Evolutionary conservation across 2,329 filamentous ascomycete genomes (phyloP), one percentile per base, ranked within the genome.

Genomic region (Ophiocordyceps sinensis): DNA sequence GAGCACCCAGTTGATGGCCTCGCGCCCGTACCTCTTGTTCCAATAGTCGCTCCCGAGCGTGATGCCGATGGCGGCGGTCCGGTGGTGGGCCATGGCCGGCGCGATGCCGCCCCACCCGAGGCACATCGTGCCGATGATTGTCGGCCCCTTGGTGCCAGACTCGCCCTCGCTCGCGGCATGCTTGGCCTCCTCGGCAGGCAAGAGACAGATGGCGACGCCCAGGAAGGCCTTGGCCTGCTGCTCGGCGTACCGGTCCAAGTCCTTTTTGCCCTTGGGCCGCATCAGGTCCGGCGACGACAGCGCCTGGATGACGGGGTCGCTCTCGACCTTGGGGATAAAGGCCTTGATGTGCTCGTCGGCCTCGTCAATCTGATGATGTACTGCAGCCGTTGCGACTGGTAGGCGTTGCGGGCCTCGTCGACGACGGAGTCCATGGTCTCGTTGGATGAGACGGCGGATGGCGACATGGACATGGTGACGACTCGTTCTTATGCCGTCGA

Each of bases 1-100:
- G n/a, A 69, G 47, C 7, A 54, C 59, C 67, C 66, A 73, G 28
- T 53, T 51, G 42, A 71, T 62, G 4, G 65, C 63, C 48, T 71
- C 67, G 15, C 49, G 49, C 5, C 68, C 67, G 45, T 70, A 71
- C 0, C 68, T 65, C 30, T 54, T 47, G 17, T 54, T 52, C 43
- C 67, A 63, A 45, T 60, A 58, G 5, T 41, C 28, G 1, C 51
- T 46, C 3, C 57, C 43, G 21, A 69, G 55, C 30, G 52, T 52
- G 38, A 68, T 53, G 23, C 57, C 61, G 21, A 70, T 53, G 17
- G 41, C 41, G 6, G 49, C 44, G 17, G 36, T 45, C 40, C 48
- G 47, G 39, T 51, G 44, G 26, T 50, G 48, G 11, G 48, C 45
- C 26, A 32, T 44, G 21, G 17, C 28, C 5, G 41, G 19, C 21